phyloP scores from a whole-genome alignment of 768 basidiomycete genomes.

The Hygrophoropsis aurantiaca region DNA sequence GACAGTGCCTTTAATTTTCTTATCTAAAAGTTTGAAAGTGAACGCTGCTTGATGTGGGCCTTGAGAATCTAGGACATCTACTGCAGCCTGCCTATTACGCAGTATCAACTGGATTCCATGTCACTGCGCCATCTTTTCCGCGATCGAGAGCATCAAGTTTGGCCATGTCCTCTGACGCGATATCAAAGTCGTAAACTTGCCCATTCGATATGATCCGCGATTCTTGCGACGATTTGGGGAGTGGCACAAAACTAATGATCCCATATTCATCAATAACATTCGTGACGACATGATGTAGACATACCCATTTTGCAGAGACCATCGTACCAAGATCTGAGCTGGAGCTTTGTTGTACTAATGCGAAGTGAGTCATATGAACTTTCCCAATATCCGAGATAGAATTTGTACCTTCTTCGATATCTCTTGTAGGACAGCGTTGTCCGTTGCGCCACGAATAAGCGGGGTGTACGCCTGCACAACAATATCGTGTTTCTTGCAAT shows the following conservation, averaged over 20 bases:
- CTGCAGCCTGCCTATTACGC: too few species aligned
- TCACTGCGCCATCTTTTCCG: too few species aligned
- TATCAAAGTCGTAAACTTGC: too few species aligned
- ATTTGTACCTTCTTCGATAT: conserved; percentile 54
- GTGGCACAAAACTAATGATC: conserved; percentile 40
- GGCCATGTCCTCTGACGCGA: too few species aligned
- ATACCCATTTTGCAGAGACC: conserved; percentile 80
- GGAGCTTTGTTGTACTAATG: conserved; percentile 52
- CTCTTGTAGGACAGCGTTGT: too few species aligned
- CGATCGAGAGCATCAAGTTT: too few species aligned
- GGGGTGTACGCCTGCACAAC: conserved; percentile 41
- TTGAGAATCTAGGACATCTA: too few species aligned
- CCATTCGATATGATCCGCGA: conserved; percentile 43
- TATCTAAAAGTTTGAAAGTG: too few species aligned
- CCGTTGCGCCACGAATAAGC: conserved; percentile 36
- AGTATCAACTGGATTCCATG: too few species aligned
- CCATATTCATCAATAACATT: conserved; percentile 1
- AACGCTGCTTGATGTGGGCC: too few species aligned
- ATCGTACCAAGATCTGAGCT: conserved; percentile 80
- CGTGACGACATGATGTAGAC: conserved; percentile 13
- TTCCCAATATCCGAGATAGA: background rate
- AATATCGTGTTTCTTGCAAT: conserved; percentile 37
- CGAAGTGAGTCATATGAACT: background rate
- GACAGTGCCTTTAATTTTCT: too few species aligned
- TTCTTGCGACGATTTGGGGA: conserved; percentile 49